phyloP scores from a whole-genome alignment of 1,284 basidiomycete species.

The Baeospora myosura region DNA sequence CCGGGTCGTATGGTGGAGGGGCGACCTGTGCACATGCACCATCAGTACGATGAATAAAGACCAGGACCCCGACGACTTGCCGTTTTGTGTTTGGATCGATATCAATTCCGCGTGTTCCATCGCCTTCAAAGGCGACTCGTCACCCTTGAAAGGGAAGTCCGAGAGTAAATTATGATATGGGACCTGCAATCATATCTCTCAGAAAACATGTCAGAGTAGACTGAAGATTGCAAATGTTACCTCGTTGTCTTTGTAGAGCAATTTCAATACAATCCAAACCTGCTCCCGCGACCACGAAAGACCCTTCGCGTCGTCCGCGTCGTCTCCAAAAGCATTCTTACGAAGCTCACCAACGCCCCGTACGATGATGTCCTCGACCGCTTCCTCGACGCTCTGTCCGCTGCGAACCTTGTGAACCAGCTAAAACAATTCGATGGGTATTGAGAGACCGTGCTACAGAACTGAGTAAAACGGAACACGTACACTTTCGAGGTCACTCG shows the following conservation, averaged over 20 bases:
- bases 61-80: constrained; percentile 29
- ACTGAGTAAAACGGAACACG: no score
- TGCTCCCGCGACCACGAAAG: constrained; percentile 84
- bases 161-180: constrained; percentile 80
- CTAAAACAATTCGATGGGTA: constrained; percentile 27
- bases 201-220: background rate
- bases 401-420: constrained; percentile 81
- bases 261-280: constrained; percentile 80
- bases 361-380: constrained; percentile 83
- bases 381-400: constrained; percentile 68
- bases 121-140: constrained; percentile 73
- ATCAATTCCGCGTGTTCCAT: constrained; percentile 92
- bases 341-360: constrained; percentile 78
- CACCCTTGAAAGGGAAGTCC: constrained; percentile 84
- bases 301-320: constrained; percentile 76
- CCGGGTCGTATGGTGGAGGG: constrained; percentile 82
- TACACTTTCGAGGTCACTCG: constrained; percentile 79
- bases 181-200: constrained; percentile 35
- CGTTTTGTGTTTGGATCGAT: constrained; percentile 69
- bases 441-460: background rate
- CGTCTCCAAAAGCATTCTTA: constrained; percentile 92
- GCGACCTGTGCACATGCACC: constrained; percentile 50
- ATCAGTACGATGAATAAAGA: background rate
- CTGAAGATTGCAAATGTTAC: constrained; percentile 28
- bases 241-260: constrained; percentile 66